A percentile compares a stretch with the other conserved stretches of the same genome.
These are phyloP conservation scores for Aegilops longissima DNA, from an alignment of 176 grass and related monocot species.

Conservation along the genomic window DNA sequence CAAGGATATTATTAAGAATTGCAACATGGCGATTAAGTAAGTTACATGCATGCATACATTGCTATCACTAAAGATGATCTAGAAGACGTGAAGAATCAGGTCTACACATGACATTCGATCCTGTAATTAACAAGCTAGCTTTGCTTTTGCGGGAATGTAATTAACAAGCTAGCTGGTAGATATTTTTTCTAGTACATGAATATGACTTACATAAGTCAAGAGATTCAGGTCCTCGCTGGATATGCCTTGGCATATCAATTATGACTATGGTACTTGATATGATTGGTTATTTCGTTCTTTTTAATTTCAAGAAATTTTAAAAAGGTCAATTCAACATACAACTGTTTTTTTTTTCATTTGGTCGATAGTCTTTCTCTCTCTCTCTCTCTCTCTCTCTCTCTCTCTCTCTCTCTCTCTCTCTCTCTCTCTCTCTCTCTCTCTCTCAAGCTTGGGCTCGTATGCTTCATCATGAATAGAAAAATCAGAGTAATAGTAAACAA, in stretches of 20 bases:
- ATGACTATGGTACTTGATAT: background rate
- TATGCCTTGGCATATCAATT: background rate
- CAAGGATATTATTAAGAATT: conserved; percentile 44
- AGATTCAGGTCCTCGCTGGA: background rate
- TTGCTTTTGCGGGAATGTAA: background rate
- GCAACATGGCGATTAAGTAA: background rate
- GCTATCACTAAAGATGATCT: background rate
- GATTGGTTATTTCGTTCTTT: background rate
- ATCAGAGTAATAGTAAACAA: no score
- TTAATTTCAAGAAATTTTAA: background rate
- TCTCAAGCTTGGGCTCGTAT: no score
- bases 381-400: no score
- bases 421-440: no score
- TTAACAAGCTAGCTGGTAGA: background rate
- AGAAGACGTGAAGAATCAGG: conserved; percentile 28
- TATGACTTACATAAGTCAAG: background rate
- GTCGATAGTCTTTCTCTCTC: no score
- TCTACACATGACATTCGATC: background rate
- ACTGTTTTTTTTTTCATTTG: background rate
- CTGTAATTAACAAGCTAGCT: background rate
- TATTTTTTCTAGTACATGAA: background rate
- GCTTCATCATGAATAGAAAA: no score
- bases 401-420: no score
- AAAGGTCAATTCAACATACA: background rate
- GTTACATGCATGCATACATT: background rate